A percentile compares a stretch with the other conserved stretches of the same genome.
These are phyloP conservation scores for Talaromyces sp. DNA, from an alignment of 2,329 filamentous ascomycete genomes.

Conservation along the genomic window DNA sequence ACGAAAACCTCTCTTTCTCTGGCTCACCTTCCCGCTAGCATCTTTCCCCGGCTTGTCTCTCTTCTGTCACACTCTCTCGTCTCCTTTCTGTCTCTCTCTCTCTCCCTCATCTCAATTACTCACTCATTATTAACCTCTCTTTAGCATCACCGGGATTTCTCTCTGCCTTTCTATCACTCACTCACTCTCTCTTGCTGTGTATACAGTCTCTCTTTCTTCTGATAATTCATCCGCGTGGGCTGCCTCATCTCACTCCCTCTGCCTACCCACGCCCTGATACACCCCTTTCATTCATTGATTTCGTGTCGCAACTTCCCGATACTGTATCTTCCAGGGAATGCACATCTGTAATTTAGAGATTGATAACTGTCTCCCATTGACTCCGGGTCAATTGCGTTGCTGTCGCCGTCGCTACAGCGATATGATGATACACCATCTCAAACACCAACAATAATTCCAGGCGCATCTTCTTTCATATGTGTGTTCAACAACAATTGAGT, in stretches of 20 bases:
- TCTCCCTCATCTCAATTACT: neutral
- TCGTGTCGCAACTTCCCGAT: neutral
- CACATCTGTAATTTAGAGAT: neutral
- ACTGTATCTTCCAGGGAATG: neutral
- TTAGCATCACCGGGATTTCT: neutral
- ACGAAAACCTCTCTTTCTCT: constrained; percentile 3
- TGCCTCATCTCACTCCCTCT: neutral
- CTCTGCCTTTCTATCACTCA: neutral
- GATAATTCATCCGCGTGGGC: neutral
- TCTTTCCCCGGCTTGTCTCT: constrained; percentile 4
- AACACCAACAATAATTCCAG: neutral
- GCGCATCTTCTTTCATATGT: neutral
- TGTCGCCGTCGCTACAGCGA: constrained; percentile 1
- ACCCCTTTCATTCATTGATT: neutral
- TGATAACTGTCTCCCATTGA: neutral
- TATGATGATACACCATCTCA: constrained; percentile 1
- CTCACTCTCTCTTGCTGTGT: neutral
- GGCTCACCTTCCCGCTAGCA: neutral
- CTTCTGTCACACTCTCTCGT: neutral
- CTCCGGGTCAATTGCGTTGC: neutral
- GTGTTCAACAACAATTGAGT: neutral
- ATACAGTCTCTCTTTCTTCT: neutral
- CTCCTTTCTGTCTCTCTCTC: neutral
- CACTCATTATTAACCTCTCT: neutral
- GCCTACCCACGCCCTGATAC: neutral